These are phyloP conservation scores for Backusella macrospora DNA, from an alignment of 192 early-diverging fungal species.

Conservation along the genomic window DNA sequence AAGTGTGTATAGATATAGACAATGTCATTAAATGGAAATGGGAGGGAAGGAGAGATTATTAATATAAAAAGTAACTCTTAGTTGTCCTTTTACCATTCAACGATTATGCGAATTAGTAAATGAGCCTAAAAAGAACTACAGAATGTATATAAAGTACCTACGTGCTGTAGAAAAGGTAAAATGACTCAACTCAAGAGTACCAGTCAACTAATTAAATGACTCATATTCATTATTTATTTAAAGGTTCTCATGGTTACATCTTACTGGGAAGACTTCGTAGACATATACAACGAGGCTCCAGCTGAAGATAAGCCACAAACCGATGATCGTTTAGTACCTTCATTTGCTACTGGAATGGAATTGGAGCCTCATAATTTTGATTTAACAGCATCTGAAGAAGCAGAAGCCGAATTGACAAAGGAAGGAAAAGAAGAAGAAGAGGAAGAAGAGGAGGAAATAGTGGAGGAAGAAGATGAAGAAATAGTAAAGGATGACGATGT, in stretches of 20 bases:
- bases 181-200: not conserved
- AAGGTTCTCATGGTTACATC: slow-evolving; percentile 25
- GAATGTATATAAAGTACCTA: slow-evolving; percentile 25
- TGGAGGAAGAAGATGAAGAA: not conserved
- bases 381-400: not conserved
- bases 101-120: slow-evolving; percentile 23
- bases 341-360: not conserved
- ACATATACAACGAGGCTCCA: not conserved
- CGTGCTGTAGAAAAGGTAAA: slow-evolving; percentile 26
- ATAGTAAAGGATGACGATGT: not conserved
- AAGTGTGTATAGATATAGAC: not conserved
- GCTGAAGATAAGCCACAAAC: not conserved
- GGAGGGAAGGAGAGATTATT: not conserved
- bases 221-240: not conserved
- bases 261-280: slow-evolving; percentile 22
- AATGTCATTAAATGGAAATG: not conserved
- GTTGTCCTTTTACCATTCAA: slow-evolving; percentile 28
- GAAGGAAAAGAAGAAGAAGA: not conserved
- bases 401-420: not conserved
- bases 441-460: not conserved
- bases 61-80: not conserved
- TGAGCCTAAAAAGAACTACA: slow-evolving; percentile 24
- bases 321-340: slow-evolving; percentile 9
- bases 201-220: not conserved
- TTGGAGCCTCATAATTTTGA: slow-evolving; percentile 13